Conservation (phyloP, 805 yeast species). For the Pichia scutulata region DNA sequence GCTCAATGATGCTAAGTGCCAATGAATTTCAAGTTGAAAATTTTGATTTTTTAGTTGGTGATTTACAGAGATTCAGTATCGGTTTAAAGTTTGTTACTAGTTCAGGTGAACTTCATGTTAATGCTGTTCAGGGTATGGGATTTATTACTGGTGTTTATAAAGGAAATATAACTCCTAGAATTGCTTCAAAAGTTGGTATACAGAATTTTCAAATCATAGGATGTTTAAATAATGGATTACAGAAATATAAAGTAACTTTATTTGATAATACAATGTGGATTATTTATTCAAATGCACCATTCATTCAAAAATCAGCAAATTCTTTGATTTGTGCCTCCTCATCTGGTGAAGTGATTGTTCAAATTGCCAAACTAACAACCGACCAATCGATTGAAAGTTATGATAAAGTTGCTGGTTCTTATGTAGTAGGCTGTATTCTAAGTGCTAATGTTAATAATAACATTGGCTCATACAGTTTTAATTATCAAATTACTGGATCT, state of each 20-base stretch:
- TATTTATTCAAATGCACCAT: constrained; percentile 36
- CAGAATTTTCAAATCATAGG: constrained; percentile 37
- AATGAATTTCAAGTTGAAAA: constrained; percentile 30
- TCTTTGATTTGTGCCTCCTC: constrained; percentile 30
- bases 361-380: constrained; percentile 38
- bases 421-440: constrained; percentile 39
- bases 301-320: constrained; percentile 21
- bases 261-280: constrained; percentile 57
- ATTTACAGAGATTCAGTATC: constrained; percentile 26
- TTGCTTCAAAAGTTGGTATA: constrained; percentile 62
- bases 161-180: constrained; percentile 44
- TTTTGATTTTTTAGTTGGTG: constrained; percentile 23
- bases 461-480: constrained; percentile 31
- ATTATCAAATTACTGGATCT: constrained; percentile 26
- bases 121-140: constrained; percentile 77
- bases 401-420: constrained; percentile 65
- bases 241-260: constrained; percentile 48
- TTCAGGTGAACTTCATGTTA: constrained; percentile 32
- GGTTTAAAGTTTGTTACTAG: constrained; percentile 28
- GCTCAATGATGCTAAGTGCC: constrained; percentile 48
- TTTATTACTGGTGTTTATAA: constrained; percentile 57
- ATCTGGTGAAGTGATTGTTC: constrained; percentile 36
- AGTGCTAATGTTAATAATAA: constrained; percentile 31
- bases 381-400: constrained; percentile 33
- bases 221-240: constrained; percentile 32